Conservation (phyloP, 2,329 filamentous ascomycete genomes). For the Apiospora sp. region DNA sequence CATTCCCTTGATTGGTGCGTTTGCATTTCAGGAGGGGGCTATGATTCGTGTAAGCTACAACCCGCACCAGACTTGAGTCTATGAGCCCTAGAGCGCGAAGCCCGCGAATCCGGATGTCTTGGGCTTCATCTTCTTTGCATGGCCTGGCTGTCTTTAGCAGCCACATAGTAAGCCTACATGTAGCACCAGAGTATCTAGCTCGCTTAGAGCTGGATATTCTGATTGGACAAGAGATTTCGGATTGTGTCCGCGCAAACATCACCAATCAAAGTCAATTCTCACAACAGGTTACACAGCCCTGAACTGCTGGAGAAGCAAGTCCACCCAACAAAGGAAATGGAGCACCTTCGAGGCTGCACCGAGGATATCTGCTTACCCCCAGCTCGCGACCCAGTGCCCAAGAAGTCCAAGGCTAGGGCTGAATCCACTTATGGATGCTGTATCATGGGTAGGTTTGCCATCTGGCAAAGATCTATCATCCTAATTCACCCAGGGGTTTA, state of each 20-base stretch:
- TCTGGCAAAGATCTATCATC: neutral
- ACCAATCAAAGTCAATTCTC: neutral
- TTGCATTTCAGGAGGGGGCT: neutral
- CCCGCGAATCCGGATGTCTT: neutral
- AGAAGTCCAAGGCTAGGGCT: conserved; percentile 4
- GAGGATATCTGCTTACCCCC: neutral
- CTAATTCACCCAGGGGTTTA: neutral
- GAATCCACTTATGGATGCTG: neutral
- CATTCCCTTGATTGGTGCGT: neutral
- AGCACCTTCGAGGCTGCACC: neutral
- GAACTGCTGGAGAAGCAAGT: neutral
- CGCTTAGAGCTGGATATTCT: neutral
- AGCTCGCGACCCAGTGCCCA: neutral
- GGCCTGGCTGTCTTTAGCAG: neutral
- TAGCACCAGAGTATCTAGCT: neutral
- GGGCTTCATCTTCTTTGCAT: neutral
- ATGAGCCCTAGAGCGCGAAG: neutral
- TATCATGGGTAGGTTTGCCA: neutral
- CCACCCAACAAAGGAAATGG: neutral
- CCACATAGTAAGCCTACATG: neutral
- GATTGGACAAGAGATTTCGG: neutral
- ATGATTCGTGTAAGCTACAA: conserved; percentile 1
- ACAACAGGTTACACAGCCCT: neutral
- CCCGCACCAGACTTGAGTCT: neutral
- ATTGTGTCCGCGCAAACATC: neutral